A percentile compares a stretch with the other conserved stretches of the same genome.
phyloP scores from a whole-genome alignment of 2,329 filamentous ascomycete species.

The Bipolaris bicolor region DNA sequence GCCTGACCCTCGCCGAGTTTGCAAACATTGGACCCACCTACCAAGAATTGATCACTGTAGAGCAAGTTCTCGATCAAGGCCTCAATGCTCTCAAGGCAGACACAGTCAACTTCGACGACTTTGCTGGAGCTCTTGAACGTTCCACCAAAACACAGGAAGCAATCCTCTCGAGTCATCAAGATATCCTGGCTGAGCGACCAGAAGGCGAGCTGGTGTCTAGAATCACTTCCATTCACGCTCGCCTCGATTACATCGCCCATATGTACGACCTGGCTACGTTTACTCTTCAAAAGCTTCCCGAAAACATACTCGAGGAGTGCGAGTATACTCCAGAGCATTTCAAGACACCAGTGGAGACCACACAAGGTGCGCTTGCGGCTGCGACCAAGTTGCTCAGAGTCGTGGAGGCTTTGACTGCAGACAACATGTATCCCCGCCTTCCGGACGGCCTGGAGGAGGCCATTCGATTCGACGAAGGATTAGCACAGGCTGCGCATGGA shows the following conservation, averaged over 20 bases:
- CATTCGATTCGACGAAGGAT: conserved; percentile 25
- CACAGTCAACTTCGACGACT: conserved; percentile 83
- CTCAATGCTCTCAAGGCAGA: conserved; percentile 84
- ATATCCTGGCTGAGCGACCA: conserved; percentile 24
- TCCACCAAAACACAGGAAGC: conserved; percentile 30
- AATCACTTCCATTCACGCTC: conserved; percentile 28
- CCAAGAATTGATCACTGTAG: conserved; percentile 89
- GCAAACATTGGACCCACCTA: conserved; percentile 77
- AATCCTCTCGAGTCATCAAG: conserved; percentile 22
- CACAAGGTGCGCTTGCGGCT: conserved; percentile 24
- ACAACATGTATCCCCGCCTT: conserved; percentile 39
- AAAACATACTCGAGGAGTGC: conserved; percentile 11
- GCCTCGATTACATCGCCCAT: conserved; percentile 28
- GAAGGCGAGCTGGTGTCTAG: conserved; percentile 37
- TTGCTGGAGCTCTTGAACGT: conserved; percentile 77
- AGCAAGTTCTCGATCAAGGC: conserved; percentile 85
- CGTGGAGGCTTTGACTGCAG: conserved; percentile 28
- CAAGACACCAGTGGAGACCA: conserved; percentile 19
- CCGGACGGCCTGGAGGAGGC: conserved; percentile 29
- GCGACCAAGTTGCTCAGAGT: conserved; percentile 31
- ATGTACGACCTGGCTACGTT: conserved; percentile 26
- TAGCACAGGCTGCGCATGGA: conserved; percentile 23
- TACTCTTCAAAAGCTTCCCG: conserved; percentile 15
- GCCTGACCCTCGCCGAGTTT: conserved; percentile 80
- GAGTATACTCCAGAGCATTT: conserved; percentile 51